Base-by-base conservation (phyloP, 2,329 filamentous ascomycete species). In the Diaporthe sp. region DNA sequence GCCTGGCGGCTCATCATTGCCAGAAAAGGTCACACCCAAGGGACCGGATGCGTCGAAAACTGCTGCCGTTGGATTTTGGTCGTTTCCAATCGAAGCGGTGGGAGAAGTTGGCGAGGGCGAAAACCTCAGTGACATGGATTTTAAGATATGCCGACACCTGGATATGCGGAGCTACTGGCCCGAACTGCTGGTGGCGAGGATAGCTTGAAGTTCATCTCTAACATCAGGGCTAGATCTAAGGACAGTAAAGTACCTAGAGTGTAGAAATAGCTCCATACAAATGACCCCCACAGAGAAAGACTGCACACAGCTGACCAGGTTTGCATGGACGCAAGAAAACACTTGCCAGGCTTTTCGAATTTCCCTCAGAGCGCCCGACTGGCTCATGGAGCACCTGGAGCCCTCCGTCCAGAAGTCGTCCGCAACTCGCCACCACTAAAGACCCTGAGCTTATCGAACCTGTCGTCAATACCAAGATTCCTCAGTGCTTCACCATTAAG, bases 121-220 rank as follows among this genome's bases (percentile, higher is more conserved):
- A 27, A 32, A 27, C 9, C 37, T 75, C 15, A 13, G 47, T 3
- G 68, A 73, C 8, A 51, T 73, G 68, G 59, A 68, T 9, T 69
- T 65, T 6, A 19, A 19, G 13, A n/a, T 59, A 17, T n/a, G 69
- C 10, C 59, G 72, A 7, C 4, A 39, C 17, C 17, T 74, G n/a
- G 55, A 75, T 32, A 25, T 73, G 71, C 73, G 68, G 10, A 32
- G n/a, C 1, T 32, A 68, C 19, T 63, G 59, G 53, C 74, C 71
- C 2, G 71, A 73, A 17, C 53, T 74, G 6, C 32, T 70, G 13
- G 9, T 70, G 4, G 55, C 53, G 13, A 73, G 56, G 9, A 22
- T 53, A 10, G 25, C 25, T 27, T 66, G 25, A 70, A 22, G 2
- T 37, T 30, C 1, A 42, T 19, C 19, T 15, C 1, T 27, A 42